Percentiles rank a stretch among this genome's conserved stretches.
These are phyloP conservation scores for Lophiotrema nucula DNA, from an alignment of 495 filamentous ascomycete species.

Conservation along the genomic window DNA sequence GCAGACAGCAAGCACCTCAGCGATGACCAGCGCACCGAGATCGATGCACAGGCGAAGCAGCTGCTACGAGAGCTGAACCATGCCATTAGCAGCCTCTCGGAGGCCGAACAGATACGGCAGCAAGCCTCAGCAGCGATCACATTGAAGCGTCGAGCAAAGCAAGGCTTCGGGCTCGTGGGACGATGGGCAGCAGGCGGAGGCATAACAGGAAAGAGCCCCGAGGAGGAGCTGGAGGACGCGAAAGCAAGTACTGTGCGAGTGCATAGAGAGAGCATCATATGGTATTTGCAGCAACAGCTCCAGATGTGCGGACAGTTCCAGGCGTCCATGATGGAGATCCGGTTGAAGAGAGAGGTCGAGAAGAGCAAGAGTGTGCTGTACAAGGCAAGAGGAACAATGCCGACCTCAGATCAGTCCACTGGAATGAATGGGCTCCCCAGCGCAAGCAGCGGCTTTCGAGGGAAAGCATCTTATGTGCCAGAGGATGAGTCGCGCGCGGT, in stretches of 20 bases:
- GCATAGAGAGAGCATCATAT: conserved; percentile 77
- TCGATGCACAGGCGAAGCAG: conserved; percentile 80
- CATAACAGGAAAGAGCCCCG: conserved; percentile 51
- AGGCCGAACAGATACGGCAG: conserved; percentile 77
- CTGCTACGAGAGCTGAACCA: conserved; percentile 78
- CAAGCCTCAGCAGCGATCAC: conserved; percentile 66
- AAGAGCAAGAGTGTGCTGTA: conserved; percentile 84
- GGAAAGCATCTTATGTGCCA: conserved; percentile 13
- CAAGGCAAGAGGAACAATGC: conserved; percentile 51
- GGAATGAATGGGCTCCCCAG: conserved; percentile 13
- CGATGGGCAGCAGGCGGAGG: conserved; percentile 66
- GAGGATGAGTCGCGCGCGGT: conserved; percentile 51
- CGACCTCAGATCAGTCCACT: conserved; percentile 25
- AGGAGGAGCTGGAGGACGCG: conserved; percentile 72
- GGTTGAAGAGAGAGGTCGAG: conserved; percentile 79
- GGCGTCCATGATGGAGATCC: conserved; percentile 84
- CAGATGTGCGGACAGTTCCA: conserved; percentile 75
- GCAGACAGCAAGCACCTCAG: conserved; percentile 55
- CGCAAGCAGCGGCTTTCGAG: conserved; percentile 3
- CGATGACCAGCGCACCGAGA: conserved; percentile 53
- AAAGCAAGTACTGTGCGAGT: conserved; percentile 55
- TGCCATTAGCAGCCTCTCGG: conserved; percentile 70
- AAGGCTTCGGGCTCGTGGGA: conserved; percentile 57
- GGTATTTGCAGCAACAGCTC: conserved; percentile 71
- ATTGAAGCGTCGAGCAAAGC: conserved; percentile 61